Evolutionary conservation across 257 asterid genomes (phyloP).

Genomic region (Nicotiana obtusifolia): DNA sequence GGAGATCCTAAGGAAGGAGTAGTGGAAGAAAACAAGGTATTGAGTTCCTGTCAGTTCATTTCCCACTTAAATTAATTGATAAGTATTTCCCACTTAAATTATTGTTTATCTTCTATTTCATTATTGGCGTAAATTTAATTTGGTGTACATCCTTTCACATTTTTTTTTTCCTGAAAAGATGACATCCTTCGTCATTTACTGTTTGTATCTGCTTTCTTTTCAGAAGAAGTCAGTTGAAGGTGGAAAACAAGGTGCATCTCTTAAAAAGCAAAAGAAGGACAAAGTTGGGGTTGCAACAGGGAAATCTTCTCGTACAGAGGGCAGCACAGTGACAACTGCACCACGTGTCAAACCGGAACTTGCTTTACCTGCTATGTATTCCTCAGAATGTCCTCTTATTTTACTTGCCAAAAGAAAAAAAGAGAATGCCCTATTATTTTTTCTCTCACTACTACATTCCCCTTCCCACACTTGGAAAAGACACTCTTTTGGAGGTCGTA

Average conservation of each 20-base stretch:
- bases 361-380: conserved; percentile 71
- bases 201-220: conserved; percentile 1
- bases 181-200: conserved; percentile 6
- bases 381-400: background rate
- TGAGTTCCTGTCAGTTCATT: background rate
- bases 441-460: background rate
- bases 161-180: conserved; percentile 42
- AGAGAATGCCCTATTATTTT: background rate
- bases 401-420: background rate
- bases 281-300: conserved; percentile 61
- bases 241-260: conserved; percentile 65
- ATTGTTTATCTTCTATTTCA: background rate
- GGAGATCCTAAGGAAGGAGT: conserved; percentile 80
- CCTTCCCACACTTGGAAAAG: background rate
- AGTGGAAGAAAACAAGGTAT: conserved; percentile 79
- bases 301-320: conserved; percentile 78
- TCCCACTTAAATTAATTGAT: background rate
- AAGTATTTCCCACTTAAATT: background rate
- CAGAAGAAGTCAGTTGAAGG: conserved; percentile 76
- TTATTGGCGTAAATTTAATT: background rate
- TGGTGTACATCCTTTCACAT: conserved; percentile 5
- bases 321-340: conserved; percentile 48
- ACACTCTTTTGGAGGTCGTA: background rate
- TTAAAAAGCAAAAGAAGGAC: conserved; percentile 78
- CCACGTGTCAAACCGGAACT: conserved; percentile 94